These are phyloP conservation scores for Nephelium lappaceum DNA, from an alignment of 345 rosid species.

Conservation along the genomic window DNA sequence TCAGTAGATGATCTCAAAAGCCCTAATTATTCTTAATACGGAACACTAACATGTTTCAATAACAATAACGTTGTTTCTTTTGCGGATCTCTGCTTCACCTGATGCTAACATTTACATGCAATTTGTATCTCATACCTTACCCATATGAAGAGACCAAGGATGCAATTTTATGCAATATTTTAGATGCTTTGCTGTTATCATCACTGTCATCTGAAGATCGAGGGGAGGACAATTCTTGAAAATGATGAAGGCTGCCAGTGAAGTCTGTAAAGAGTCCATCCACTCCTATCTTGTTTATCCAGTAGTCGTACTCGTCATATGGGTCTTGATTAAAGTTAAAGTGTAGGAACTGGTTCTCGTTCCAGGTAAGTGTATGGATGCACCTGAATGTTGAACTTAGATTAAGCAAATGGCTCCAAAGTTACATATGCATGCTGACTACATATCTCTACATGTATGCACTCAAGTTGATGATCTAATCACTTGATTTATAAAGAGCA, in stretches of 20 bases:
- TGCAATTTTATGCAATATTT: conserved; percentile 49
- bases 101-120: neutral
- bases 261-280: conserved; percentile 96
- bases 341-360: conserved; percentile 65
- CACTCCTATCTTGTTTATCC: conserved; percentile 77
- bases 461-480: neutral
- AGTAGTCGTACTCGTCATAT: conserved; percentile 66
- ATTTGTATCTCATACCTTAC: conserved; percentile 27
- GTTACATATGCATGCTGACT: neutral
- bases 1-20: neutral
- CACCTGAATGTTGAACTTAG: conserved; percentile 48
- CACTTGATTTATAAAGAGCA: neutral
- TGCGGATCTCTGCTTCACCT: neutral
- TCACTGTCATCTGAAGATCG: conserved; percentile 22
- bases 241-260: conserved; percentile 78
- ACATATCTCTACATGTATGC: neutral
- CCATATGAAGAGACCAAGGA: conserved; percentile 43
- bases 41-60: neutral
- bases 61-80: neutral
- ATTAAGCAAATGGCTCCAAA: neutral
- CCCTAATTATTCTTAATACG: neutral
- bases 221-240: conserved; percentile 62
- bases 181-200: conserved; percentile 28
- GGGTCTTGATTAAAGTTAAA: conserved; percentile 74
- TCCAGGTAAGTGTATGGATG: conserved; percentile 90